A percentile compares a stretch with the other conserved stretches of the same genome.
Conservation (phyloP, 805 yeast genomes). For the Metschnikowia hibisci region DNA sequence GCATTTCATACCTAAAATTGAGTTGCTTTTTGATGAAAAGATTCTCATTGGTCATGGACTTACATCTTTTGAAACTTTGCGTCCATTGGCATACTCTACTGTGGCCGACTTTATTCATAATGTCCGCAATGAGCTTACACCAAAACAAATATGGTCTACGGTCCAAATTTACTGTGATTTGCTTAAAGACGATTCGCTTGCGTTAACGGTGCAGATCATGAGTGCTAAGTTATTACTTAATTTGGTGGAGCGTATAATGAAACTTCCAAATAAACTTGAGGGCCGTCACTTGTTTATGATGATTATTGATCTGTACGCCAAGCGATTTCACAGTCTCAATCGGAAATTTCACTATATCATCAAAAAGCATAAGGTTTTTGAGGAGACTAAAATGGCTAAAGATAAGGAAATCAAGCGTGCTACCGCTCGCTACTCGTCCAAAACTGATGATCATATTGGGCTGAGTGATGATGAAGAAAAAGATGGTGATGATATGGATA, state of each 20-base stretch:
- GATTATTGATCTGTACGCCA: slow-evolving; percentile 84
- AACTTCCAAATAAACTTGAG: slow-evolving; percentile 75
- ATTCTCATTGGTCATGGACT: slow-evolving; percentile 90
- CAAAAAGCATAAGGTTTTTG: slow-evolving; percentile 54
- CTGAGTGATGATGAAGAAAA: neutral
- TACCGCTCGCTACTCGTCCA: slow-evolving; percentile 34
- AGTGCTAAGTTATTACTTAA: slow-evolving; percentile 87
- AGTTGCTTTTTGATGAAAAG: slow-evolving; percentile 77
- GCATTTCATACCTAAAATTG: slow-evolving; percentile 81
- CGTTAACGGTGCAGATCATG: slow-evolving; percentile 92
- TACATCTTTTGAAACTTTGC: slow-evolving; percentile 81
- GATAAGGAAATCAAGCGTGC: slow-evolving; percentile 43
- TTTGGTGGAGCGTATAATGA: slow-evolving; percentile 82
- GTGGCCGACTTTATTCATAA: slow-evolving; percentile 95
- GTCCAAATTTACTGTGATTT: slow-evolving; percentile 78
- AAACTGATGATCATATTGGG: slow-evolving; percentile 6
- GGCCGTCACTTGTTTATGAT: slow-evolving; percentile 80
- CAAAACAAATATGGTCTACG: slow-evolving; percentile 82
- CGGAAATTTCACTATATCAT: slow-evolving; percentile 64
- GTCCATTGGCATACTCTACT: slow-evolving; percentile 91
- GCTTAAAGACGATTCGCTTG: slow-evolving; percentile 75
- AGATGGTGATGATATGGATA: slow-evolving; percentile 14
- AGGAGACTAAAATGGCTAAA: slow-evolving; percentile 36
- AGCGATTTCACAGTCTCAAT: slow-evolving; percentile 73
- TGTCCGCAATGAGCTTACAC: slow-evolving; percentile 76